Conservation (phyloP, 306 rosid species). For the Medicago ruthenica region DNA sequence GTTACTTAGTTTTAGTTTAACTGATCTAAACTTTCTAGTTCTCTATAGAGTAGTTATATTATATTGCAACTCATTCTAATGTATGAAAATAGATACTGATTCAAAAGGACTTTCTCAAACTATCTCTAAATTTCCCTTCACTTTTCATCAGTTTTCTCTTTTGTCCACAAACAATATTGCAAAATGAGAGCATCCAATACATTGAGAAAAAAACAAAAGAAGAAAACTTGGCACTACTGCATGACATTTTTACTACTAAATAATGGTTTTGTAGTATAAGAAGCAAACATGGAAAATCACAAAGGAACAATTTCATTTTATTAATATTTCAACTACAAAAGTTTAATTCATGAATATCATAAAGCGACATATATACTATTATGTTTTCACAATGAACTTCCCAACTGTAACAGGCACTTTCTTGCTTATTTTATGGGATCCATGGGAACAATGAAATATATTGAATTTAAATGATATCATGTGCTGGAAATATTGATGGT, state of each 20-base stretch:
- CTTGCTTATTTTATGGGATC: conserved; percentile 23
- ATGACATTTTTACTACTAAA: conserved; percentile 27
- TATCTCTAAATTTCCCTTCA: not conserved
- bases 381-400: conserved; percentile 14
- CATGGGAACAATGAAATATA: conserved; percentile 6
- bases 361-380: conserved; percentile 12
- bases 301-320: conserved; percentile 5
- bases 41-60: not conserved
- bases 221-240: not conserved
- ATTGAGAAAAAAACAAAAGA: not conserved
- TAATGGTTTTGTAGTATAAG: not conserved
- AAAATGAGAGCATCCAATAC: conserved; percentile 17
- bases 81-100: not conserved
- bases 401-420: not conserved
- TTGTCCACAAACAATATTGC: not conserved
- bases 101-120: not conserved
- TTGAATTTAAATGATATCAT: not conserved
- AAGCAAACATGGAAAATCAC: conserved; percentile 24
- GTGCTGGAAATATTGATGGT: not conserved
- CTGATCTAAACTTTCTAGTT: not conserved
- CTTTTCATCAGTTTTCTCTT: not conserved
- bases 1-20: not conserved
- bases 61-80: not conserved
- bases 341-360: conserved; percentile 15
- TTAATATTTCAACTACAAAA: conserved; percentile 27